Conservation (phyloP, 202 grass and related monocot genomes). For the Tripidium arundinaceum region DNA sequence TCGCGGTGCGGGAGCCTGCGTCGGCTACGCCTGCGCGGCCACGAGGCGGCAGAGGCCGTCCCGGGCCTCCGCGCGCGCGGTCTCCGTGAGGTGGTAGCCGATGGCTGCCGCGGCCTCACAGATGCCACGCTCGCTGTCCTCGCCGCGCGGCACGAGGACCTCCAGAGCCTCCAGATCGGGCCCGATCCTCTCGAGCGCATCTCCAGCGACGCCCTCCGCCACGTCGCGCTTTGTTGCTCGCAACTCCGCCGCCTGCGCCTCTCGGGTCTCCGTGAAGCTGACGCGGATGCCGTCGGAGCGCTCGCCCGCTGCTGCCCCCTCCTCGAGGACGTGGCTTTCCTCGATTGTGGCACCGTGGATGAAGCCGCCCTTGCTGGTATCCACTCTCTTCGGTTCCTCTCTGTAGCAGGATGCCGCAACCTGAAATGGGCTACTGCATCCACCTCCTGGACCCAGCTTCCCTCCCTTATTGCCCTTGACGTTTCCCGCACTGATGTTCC, state of each 20-base stretch:
- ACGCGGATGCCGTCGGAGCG: constrained; percentile 56
- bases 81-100: constrained; percentile 67
- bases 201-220: constrained; percentile 78
- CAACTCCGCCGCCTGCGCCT: constrained; percentile 66
- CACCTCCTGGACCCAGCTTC: constrained; percentile 64
- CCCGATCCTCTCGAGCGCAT: constrained; percentile 64
- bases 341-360: constrained; percentile 76
- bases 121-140: constrained; percentile 79
- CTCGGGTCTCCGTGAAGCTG: constrained; percentile 72
- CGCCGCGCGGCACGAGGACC: constrained; percentile 77
- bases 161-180: constrained; percentile 85
- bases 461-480: constrained; percentile 74
- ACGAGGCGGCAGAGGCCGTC: constrained; percentile 51
- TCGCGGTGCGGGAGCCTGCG: constrained; percentile 60
- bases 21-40: constrained; percentile 59
- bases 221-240: constrained; percentile 86
- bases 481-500: constrained; percentile 84
- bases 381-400: constrained; percentile 70
- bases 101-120: constrained; percentile 71
- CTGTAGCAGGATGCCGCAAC: constrained; percentile 74
- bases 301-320: constrained; percentile 64
- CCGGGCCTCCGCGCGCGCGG: constrained; percentile 50
- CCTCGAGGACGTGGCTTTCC: constrained; percentile 75
- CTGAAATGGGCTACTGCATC: constrained; percentile 88
- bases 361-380: constrained; percentile 63